A percentile compares a stretch with the other conserved stretches of the same genome.
These are phyloP conservation scores for Zygnema cylindricum DNA, from an alignment of 139 green algal species.

Conservation along the genomic window DNA sequence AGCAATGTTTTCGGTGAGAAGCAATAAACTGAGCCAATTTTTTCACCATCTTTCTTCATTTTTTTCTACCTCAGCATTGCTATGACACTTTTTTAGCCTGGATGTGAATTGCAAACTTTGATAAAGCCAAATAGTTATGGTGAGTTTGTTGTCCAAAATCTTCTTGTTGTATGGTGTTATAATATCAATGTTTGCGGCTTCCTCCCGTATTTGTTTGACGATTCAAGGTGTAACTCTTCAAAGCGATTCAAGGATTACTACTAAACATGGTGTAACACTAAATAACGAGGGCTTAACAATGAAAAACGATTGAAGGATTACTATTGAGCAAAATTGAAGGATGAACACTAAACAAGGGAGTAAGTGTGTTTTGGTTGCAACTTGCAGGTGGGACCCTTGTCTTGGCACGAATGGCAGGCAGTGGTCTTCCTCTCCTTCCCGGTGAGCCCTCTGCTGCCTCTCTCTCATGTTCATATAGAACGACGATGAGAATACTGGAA, in stretches of 20 bases:
- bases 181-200: too few species aligned
- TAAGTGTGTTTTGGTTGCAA: slow-evolving; percentile 1
- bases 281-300: neutral
- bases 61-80: neutral
- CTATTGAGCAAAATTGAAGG: neutral
- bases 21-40: too few species aligned
- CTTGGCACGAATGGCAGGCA: slow-evolving; percentile 81
- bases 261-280: too few species aligned
- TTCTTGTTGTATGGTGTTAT: too few species aligned
- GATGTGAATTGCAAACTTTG: too few species aligned
- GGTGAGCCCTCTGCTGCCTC: neutral
- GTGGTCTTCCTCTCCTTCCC: slow-evolving; percentile 60
- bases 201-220: too few species aligned
- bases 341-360: too few species aligned
- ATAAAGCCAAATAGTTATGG: too few species aligned
- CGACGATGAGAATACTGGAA: slow-evolving; percentile 1
- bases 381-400: slow-evolving; percentile 81
- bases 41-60: slow-evolving; percentile 68
- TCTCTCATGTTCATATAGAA: neutral
- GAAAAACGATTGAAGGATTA: neutral
- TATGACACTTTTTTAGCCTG: too few species aligned
- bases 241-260: too few species aligned
- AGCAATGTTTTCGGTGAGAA: slow-evolving; percentile 84
- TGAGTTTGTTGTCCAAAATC: too few species aligned
- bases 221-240: too few species aligned